phyloP scores from a whole-genome alignment of 169 alveolate genomes.

The Plasmodium knowlesi region DNA sequence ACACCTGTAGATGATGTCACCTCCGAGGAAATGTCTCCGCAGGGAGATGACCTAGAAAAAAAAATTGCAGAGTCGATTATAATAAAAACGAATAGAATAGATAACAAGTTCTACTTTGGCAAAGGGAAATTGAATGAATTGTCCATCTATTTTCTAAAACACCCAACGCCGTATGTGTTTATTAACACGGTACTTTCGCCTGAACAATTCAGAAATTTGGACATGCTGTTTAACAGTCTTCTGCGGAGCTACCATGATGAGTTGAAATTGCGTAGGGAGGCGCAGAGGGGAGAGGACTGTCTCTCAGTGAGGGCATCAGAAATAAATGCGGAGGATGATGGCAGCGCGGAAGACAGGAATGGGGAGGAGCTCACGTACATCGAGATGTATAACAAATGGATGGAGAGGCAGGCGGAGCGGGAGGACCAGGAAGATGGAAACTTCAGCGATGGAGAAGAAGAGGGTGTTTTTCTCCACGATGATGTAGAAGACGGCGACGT shows the following conservation, averaged over 20 bases:
- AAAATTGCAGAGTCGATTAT: constrained; percentile 70
- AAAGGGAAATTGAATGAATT: constrained; percentile 71
- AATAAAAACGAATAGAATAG: constrained; percentile 46
- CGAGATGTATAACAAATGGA: constrained; percentile 34
- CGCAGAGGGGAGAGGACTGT: neutral
- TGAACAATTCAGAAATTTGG: constrained; percentile 87
- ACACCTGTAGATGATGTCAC: neutral
- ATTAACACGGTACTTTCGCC: constrained; percentile 88
- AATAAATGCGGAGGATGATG: neutral
- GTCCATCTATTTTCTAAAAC: constrained; percentile 40
- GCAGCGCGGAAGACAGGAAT: neutral
- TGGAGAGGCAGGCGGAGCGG: constrained; percentile 18
- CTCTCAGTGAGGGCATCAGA: neutral
- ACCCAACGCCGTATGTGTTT: constrained; percentile 83
- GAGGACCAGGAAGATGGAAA: neutral
- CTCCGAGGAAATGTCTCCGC: neutral
- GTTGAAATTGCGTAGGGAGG: constrained; percentile 15
- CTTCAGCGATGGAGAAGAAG: neutral
- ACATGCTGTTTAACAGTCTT: constrained; percentile 74
- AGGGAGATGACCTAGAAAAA: constrained; percentile 30
- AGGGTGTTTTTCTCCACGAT: neutral
- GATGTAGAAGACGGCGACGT: neutral
- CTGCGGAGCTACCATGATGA: constrained; percentile 59
- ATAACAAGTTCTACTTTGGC: constrained; percentile 47
- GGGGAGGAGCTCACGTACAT: neutral